Percentiles rank a stretch among this genome's conserved stretches.
These are phyloP conservation scores for Penicillium herquei DNA, from an alignment of 495 filamentous ascomycete species.

Conservation along the genomic window DNA sequence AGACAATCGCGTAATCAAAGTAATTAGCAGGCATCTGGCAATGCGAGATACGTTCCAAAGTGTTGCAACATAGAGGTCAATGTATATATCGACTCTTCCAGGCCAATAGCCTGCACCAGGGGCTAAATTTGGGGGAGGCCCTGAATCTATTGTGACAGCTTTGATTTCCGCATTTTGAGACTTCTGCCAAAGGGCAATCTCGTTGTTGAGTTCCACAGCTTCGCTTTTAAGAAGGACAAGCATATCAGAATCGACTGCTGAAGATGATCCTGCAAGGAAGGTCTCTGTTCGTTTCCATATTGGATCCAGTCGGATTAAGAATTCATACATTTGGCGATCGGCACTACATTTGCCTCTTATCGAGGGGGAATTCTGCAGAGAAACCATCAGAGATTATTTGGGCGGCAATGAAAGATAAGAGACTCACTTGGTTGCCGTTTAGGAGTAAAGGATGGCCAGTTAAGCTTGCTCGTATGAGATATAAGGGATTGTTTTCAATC, in stretches of 20 bases:
- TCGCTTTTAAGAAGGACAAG: conserved; percentile 14
- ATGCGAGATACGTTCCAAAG: conserved; percentile 32
- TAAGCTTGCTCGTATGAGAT: conserved; percentile 16
- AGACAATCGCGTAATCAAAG: conserved; percentile 14
- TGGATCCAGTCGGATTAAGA: conserved; percentile 14
- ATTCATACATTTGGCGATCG: conserved; percentile 12
- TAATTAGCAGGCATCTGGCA: conserved; percentile 21
- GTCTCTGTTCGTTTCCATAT: conserved; percentile 15
- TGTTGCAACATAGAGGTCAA: conserved; percentile 26
- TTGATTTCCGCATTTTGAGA: conserved; percentile 12
- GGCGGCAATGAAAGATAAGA: neutral
- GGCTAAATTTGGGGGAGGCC: neutral
- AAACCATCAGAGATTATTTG: no score
- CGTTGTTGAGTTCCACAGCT: conserved; percentile 10
- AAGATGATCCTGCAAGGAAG: conserved; percentile 4
- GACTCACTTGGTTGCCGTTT: conserved; percentile 3
- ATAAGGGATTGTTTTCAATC: conserved; percentile 17
- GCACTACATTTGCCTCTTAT: neutral
- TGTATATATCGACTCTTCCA: conserved; percentile 20
- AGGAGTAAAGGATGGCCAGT: conserved; percentile 13
- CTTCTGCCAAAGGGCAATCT: conserved; percentile 16
- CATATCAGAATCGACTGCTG: neutral
- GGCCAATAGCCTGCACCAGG: conserved; percentile 18
- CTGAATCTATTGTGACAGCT: conserved; percentile 14
- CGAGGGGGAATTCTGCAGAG: no score